phyloP scores from a whole-genome alignment of 352 stramenopile genomes.

The Pilasporangium apinafurcum region DNA sequence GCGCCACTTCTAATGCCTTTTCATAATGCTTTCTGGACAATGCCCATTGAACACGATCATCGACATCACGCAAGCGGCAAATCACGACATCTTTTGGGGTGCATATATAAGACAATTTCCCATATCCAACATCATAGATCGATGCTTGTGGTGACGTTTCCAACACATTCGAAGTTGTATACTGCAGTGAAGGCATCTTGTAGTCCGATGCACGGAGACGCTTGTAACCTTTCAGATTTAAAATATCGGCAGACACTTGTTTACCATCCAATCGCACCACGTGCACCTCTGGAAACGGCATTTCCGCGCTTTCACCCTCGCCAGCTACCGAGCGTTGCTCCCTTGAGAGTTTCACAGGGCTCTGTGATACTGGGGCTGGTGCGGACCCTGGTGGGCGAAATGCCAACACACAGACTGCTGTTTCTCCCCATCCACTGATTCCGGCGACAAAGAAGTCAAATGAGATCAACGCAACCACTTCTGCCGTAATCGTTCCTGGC shows the following conservation, averaged over 20 bases:
- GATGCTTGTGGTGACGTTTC: conserved; percentile 13
- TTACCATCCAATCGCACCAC: conserved; percentile 87
- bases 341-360: conserved; percentile 19
- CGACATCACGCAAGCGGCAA: conserved; percentile 66
- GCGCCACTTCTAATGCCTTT: conserved; percentile 51
- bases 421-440: conserved; percentile 55
- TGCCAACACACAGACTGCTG: conserved; percentile 57
- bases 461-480: conserved; percentile 66
- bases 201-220: conserved; percentile 73
- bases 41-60: conserved; percentile 73
- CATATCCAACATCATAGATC: conserved; percentile 68
- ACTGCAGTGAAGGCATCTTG: conserved; percentile 72
- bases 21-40: conserved; percentile 55
- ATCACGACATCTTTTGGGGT: conserved; percentile 85
- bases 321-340: conserved; percentile 50
- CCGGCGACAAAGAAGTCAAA: conserved; percentile 84
- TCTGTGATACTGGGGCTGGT: conserved; percentile 10
- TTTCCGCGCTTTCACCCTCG: conserved; percentile 61
- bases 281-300: conserved; percentile 78
- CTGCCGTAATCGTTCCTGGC: conserved; percentile 34
- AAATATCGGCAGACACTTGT: conserved; percentile 75
- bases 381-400: conserved; percentile 51
- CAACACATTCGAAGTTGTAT: conserved; percentile 15
- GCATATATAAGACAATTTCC: conserved; percentile 68
- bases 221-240: conserved; percentile 72